Conservation (phyloP, 805 yeast genomes). For the Tanozyma kutaoensis region DNA sequence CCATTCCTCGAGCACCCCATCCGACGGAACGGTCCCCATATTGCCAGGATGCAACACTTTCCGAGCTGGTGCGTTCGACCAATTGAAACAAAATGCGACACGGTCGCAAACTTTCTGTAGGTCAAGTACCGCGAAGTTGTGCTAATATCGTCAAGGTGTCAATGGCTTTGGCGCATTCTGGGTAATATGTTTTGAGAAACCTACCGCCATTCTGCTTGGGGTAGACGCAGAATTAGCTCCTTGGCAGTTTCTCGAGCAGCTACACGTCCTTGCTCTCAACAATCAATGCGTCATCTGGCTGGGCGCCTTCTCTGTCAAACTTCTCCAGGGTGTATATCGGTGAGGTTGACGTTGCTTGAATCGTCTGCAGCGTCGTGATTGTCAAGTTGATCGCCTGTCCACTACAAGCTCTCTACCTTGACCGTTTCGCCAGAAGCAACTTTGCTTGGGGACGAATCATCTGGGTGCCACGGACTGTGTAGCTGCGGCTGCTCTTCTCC, state of each 20-base stretch:
- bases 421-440: constrained; percentile 30
- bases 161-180: constrained; percentile 38
- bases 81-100: too few relatives aligned
- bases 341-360: constrained; percentile 28
- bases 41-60: constrained; percentile 40
- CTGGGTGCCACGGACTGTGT: constrained; percentile 45
- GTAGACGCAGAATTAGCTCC: constrained; percentile 41
- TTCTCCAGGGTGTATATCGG: constrained; percentile 32
- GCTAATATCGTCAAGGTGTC: constrained; percentile 38
- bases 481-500: constrained; percentile 33
- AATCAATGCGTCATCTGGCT: constrained; percentile 34
- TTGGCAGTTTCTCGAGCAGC: constrained; percentile 36
- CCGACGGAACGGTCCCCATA: constrained; percentile 36
- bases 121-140: constrained; percentile 38
- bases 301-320: constrained; percentile 31
- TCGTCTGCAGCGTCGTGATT: constrained; percentile 37
- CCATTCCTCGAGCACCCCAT: constrained; percentile 30
- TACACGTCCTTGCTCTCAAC: constrained; percentile 40
- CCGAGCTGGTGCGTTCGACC: too few relatives aligned
- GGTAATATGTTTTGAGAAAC: constrained; percentile 33
- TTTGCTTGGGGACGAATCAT: constrained; percentile 26
- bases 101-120: constrained; percentile 34
- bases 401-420: constrained; percentile 37
- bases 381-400: constrained; percentile 40
- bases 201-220: constrained; percentile 39